Evolutionary conservation across 164 flowering plant genomes (phyloP).

Genomic region (Stephania japonica): DNA sequence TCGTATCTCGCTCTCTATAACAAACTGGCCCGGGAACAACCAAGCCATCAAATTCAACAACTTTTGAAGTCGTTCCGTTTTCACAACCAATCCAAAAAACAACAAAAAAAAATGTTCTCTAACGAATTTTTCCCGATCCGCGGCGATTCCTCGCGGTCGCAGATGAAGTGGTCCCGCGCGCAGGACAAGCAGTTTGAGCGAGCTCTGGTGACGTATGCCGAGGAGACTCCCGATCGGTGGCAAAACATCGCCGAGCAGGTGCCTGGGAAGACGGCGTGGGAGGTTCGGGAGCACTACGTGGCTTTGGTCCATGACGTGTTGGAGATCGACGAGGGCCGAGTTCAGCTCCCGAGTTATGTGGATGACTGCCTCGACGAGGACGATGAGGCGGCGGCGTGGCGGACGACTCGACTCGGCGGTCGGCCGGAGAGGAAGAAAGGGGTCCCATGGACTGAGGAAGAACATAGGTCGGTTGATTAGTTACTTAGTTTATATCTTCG

Average conservation of each 20-base stretch:
- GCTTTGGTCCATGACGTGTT: slow-evolving; percentile 40
- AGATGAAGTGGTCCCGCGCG: slow-evolving; percentile 32
- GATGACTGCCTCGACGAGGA: slow-evolving; percentile 23
- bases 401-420: slow-evolving; percentile 37
- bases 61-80: background rate
- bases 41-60: background rate
- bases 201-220: slow-evolving; percentile 43
- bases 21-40: background rate
- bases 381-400: slow-evolving; percentile 12
- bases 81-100: background rate
- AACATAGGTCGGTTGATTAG: slow-evolving; percentile 44
- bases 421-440: slow-evolving; percentile 63
- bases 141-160: background rate
- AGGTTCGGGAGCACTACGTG: slow-evolving; percentile 50
- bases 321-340: slow-evolving; percentile 57
- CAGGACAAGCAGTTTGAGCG: slow-evolving; percentile 65
- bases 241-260: slow-evolving; percentile 36
- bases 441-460: slow-evolving; percentile 73
- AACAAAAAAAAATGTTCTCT: slow-evolving; percentile 9
- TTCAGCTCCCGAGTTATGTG: slow-evolving; percentile 43
- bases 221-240: slow-evolving; percentile 47
- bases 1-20: background rate
- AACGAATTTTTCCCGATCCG: slow-evolving; percentile 1
- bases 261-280: slow-evolving; percentile 45
- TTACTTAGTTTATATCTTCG: background rate